Conservation (phyloP, 2,329 filamentous ascomycete species). For the Delphinella strobiligena region DNA sequence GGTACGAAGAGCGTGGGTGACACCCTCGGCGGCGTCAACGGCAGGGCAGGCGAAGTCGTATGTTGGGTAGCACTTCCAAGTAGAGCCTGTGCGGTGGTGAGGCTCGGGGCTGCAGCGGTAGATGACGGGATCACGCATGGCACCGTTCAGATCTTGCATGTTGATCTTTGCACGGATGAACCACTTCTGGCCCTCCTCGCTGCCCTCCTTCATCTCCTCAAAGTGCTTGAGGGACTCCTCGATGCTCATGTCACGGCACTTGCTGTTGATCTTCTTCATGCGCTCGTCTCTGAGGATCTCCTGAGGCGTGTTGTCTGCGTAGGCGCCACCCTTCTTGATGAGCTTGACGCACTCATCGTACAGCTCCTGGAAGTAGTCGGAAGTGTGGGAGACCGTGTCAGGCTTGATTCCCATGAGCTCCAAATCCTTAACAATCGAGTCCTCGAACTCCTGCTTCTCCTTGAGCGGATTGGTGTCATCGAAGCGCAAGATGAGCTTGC, state of each 20-base stretch:
- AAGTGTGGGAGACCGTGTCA: conserved; percentile 78
- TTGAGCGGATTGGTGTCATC: conserved; percentile 97
- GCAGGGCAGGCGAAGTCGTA: conserved; percentile 76
- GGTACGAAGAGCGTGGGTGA: conserved; percentile 67
- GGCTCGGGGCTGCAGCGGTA: conserved; percentile 69
- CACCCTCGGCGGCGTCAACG: conserved; percentile 63
- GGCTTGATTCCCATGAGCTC: conserved; percentile 84
- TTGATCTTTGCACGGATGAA: conserved; percentile 90
- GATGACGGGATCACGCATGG: conserved; percentile 91
- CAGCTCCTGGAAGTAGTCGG: conserved; percentile 88
- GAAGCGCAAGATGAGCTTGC: conserved; percentile 81
- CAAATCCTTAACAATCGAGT: conserved; percentile 85
- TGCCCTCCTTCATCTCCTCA: conserved; percentile 79
- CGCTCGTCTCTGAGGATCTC: conserved; percentile 76
- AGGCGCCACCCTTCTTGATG: conserved; percentile 73
- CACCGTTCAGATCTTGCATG: conserved; percentile 80
- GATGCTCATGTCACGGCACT: conserved; percentile 59
- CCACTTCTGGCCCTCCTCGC: conserved; percentile 63
- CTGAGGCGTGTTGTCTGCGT: conserved; percentile 83
- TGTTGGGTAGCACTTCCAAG: conserved; percentile 73
- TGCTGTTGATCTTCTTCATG: conserved; percentile 68
- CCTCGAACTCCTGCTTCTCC: conserved; percentile 93
- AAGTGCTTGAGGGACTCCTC: conserved; percentile 78
- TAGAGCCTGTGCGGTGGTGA: conserved; percentile 64
- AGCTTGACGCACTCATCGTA: conserved; percentile 76